Conservation (phyloP, 352 stramenopile species). For the Pythium pectinolyticum region DNA sequence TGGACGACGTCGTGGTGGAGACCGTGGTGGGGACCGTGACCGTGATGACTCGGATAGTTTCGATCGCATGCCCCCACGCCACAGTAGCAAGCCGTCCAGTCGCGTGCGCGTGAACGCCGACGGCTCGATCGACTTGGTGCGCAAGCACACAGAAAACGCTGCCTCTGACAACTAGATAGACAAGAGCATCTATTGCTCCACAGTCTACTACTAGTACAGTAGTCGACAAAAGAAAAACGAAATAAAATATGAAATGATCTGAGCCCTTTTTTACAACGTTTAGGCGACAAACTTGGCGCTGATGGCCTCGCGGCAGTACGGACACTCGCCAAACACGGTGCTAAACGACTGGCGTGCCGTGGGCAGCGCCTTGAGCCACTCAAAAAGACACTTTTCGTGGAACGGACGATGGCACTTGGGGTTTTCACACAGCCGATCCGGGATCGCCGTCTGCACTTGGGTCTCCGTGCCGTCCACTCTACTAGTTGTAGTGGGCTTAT, state of each 20-base stretch:
- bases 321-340: slow-evolving; percentile 89
- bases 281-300: slow-evolving; percentile 65
- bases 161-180: background rate
- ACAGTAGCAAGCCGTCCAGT: slow-evolving; percentile 42
- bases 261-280: too few relatives aligned
- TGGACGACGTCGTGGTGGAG: background rate
- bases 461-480: background rate
- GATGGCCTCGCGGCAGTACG: slow-evolving; percentile 88
- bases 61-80: slow-evolving; percentile 21
- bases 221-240: too few relatives aligned
- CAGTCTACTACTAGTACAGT: too few relatives aligned
- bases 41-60: slow-evolving; percentile 16
- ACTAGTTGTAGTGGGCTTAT: background rate
- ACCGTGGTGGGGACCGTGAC: slow-evolving; percentile 3
- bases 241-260: too few relatives aligned
- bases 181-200: too few relatives aligned
- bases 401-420: slow-evolving; percentile 81
- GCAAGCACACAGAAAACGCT: slow-evolving; percentile 7
- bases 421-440: slow-evolving; percentile 87
- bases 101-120: slow-evolving; percentile 62
- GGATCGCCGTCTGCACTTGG: slow-evolving; percentile 46
- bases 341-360: slow-evolving; percentile 89
- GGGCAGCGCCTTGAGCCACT: slow-evolving; percentile 88
- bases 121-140: slow-evolving; percentile 64
- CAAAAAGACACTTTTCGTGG: slow-evolving; percentile 86